Base-by-base conservation (phyloP, 2,329 filamentous ascomycete genomes). In the Cladobotryum protrusum region DNA sequence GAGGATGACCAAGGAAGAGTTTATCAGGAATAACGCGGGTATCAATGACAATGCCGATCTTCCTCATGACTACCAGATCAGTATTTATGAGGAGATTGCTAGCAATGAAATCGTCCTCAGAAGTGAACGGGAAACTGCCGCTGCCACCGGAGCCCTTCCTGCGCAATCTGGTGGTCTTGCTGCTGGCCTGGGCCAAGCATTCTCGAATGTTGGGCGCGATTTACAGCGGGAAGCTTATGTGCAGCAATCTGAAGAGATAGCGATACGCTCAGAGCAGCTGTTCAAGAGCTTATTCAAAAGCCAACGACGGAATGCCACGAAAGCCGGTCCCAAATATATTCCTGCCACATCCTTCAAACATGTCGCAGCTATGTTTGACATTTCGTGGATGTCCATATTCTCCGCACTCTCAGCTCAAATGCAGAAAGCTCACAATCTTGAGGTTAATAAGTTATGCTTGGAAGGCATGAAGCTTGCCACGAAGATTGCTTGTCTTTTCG, bases 361-460 rank as follows among this genome's bases (percentile, higher is more conserved):
- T 66, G 87, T 96, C 45, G 93, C 93, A 0, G 90, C 93, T 1
- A 99, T 99, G 93, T 97, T 99, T 63, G 91, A 96, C 61, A 90
- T 96, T 19, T 95, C 90, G 0, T 99, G 93, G 93, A 99, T 97
- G 92, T 96, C 92, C 9, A 95, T 96, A 67, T 86, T 99, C 62
- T 97, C 92, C 5, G 91, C 91, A 0, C 78, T 99, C 20, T 96
- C 92, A 1, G 91, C 88, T 45, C 88, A 95, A 58, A 91, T 93
- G 65, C 93, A 97, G 60, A 91, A 96, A 63, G 87, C 89, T 0
- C 88, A 95, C 58, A 96, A 96, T 61, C 75, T 96, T 4, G 90
- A 96, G 57, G 88, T 93, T 14, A 91, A 96, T 66, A 89, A 85
- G 63, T 71, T 96, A 6, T 99, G 93, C 61, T 86, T 99, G 61